A percentile compares a stretch with the other conserved stretches of the same genome.
Evolutionary conservation across 768 basidiomycete genomes (phyloP).

Genomic region (Tylopilus cervinicoccineus): DNA sequence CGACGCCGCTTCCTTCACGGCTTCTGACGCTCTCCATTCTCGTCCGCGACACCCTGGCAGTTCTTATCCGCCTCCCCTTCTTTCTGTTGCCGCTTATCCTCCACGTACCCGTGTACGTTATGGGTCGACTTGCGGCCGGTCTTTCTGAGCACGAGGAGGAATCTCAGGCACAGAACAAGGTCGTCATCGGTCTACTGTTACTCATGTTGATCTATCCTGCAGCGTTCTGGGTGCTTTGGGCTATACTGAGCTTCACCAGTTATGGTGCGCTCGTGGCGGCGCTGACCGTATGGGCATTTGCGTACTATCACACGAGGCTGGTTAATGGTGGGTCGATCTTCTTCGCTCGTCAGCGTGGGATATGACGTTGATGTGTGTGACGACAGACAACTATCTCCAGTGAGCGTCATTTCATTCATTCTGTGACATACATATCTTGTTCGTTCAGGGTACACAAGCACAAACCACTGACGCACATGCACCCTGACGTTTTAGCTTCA

Average conservation of each 20-base stretch:
- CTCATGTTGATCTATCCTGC: constrained; percentile 73
- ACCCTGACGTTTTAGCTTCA: constrained; percentile 48
- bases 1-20: constrained; percentile 74
- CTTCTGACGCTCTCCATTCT: constrained; percentile 76
- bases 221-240: constrained; percentile 86
- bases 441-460: constrained; percentile 12
- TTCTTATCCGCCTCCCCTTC: constrained; percentile 76
- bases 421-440: background rate
- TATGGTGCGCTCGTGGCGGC: constrained; percentile 71
- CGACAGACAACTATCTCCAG: constrained; percentile 73
- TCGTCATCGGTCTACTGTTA: constrained; percentile 79
- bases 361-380: constrained; percentile 18
- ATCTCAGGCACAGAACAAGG: constrained; percentile 95
- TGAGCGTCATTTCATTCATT: constrained; percentile 34
- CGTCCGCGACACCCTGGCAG: constrained; percentile 69
- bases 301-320: constrained; percentile 79
- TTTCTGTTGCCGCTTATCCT: constrained; percentile 84
- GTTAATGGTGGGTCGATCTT: constrained; percentile 67
- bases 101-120: constrained; percentile 80
- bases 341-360: constrained; percentile 16
- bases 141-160: constrained; percentile 87
- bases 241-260: constrained; percentile 70
- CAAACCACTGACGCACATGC: constrained; percentile 18
- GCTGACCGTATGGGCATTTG: constrained; percentile 68
- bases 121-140: constrained; percentile 70